These are phyloP conservation scores for Xylariaceae sp. DNA, from an alignment of 2,329 filamentous ascomycete genomes.

Conservation along the genomic window DNA sequence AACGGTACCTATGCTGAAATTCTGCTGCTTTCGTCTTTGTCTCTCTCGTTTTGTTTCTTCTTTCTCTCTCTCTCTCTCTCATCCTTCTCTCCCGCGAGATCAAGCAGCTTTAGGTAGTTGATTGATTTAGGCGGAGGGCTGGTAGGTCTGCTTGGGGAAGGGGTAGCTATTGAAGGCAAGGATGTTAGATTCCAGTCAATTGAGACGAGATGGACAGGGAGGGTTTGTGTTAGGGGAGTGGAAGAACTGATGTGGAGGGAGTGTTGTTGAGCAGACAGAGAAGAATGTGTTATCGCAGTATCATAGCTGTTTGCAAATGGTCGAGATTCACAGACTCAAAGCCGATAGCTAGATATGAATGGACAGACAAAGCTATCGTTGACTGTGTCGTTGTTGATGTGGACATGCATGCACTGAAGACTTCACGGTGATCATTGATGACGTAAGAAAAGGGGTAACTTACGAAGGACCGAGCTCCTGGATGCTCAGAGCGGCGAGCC, in stretches of 20 bases:
- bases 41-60: constrained; percentile 4
- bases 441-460: constrained; percentile 39
- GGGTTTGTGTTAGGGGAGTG: constrained; percentile 3
- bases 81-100: constrained; percentile 11
- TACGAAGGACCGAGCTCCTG: constrained; percentile 94
- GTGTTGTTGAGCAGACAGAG: not conserved
- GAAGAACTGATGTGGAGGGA: not conserved
- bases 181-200: constrained; percentile 16
- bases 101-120: constrained; percentile 16
- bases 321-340: not conserved
- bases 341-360: constrained; percentile 4
- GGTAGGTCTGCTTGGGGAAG: constrained; percentile 74
- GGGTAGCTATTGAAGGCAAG: constrained; percentile 55
- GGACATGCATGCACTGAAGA: not conserved
- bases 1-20: constrained; percentile 22
- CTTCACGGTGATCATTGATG: too few relatives aligned
- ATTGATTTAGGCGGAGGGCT: constrained; percentile 36
- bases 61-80: not conserved
- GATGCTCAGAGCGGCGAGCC: constrained; percentile 90
- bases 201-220: not conserved
- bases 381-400: not conserved
- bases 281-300: not conserved
- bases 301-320: constrained; percentile 3
- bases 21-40: constrained; percentile 7
- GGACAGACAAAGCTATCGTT: constrained; percentile 7